Conservation (phyloP, 805 yeast species). For the Yamadazyma scolyti region DNA sequence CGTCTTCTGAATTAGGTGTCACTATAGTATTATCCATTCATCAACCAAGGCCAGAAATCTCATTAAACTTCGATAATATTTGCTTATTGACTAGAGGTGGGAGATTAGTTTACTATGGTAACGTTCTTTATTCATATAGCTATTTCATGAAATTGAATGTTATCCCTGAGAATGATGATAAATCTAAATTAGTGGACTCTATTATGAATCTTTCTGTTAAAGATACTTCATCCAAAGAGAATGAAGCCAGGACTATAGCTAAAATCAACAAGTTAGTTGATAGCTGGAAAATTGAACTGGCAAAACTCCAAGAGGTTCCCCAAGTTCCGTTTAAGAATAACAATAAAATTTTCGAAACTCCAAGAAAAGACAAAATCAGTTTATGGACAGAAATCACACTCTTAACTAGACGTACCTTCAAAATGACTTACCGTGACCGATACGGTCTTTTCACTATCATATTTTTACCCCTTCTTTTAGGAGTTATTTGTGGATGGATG, state of each 20-base stretch:
- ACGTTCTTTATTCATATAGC: slow-evolving; percentile 37
- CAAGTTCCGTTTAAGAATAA: slow-evolving; percentile 6
- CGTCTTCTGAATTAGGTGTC: slow-evolving; percentile 51
- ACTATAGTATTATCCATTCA: slow-evolving; percentile 76
- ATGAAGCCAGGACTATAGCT: slow-evolving; percentile 18
- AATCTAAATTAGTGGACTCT: slow-evolving; percentile 23
- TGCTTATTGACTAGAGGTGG: slow-evolving; percentile 65
- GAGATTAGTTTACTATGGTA: slow-evolving; percentile 42
- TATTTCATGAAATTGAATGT: slow-evolving; percentile 41
- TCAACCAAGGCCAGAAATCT: slow-evolving; percentile 79
- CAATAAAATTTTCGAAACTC: slow-evolving; percentile 9
- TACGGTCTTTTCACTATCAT: slow-evolving; percentile 31
- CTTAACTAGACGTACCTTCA: slow-evolving; percentile 32
- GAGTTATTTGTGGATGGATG: slow-evolving; percentile 72
- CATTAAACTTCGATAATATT: slow-evolving; percentile 62
- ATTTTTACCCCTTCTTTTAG: slow-evolving; percentile 45
- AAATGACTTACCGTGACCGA: slow-evolving; percentile 30
- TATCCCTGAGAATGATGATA: slow-evolving; percentile 3
- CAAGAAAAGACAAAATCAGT: slow-evolving; percentile 16
- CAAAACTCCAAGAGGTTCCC: slow-evolving; percentile 2
- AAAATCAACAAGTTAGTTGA: slow-evolving; percentile 24
- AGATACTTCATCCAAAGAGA: slow-evolving; percentile 24
- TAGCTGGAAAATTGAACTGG: slow-evolving; percentile 18
- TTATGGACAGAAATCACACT: slow-evolving; percentile 25
- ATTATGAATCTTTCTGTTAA: slow-evolving; percentile 36